Evolutionary conservation across 768 basidiomycete genomes (phyloP).

Genomic region (Boletus rubescentipes): DNA sequence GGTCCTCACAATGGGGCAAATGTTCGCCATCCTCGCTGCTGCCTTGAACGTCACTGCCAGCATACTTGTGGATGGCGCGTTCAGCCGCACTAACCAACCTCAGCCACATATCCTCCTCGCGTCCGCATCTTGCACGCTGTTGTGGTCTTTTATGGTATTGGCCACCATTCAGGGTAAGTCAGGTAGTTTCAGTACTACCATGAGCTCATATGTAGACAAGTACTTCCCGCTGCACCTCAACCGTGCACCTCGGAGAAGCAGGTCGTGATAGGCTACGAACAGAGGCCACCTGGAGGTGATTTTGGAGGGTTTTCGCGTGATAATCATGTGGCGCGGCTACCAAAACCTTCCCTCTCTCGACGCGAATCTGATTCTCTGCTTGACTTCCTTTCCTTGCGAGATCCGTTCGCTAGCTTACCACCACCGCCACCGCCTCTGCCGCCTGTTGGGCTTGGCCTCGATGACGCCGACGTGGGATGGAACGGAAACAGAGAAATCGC

Average conservation of each 20-base stretch:
- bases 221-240: slow-evolving; percentile 16
- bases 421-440: slow-evolving; percentile 32
- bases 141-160: slow-evolving; percentile 26
- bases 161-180: slow-evolving; percentile 25
- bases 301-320: not conserved
- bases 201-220: slow-evolving; percentile 14
- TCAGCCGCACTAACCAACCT: not conserved
- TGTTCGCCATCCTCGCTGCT: slow-evolving; percentile 25
- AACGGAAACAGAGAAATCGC: slow-evolving; percentile 24
- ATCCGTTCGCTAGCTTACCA: slow-evolving; percentile 35
- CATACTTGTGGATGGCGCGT: slow-evolving; percentile 3
- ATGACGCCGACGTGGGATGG: slow-evolving; percentile 29
- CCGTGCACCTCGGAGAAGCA: slow-evolving; percentile 12
- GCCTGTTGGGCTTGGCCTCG: slow-evolving; percentile 27
- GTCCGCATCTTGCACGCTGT: slow-evolving; percentile 17
- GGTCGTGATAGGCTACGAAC: not conserved
- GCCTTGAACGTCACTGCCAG: slow-evolving; percentile 18
- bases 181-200: not conserved
- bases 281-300: not conserved
- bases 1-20: slow-evolving; percentile 20
- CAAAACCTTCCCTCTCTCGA: slow-evolving; percentile 21
- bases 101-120: slow-evolving; percentile 16
- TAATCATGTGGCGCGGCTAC: slow-evolving; percentile 3
- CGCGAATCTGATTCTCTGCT: slow-evolving; percentile 27
- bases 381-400: slow-evolving; percentile 35